phyloP scores from a whole-genome alignment of 2,329 filamentous ascomycete species.

The Scytalidium sp. region DNA sequence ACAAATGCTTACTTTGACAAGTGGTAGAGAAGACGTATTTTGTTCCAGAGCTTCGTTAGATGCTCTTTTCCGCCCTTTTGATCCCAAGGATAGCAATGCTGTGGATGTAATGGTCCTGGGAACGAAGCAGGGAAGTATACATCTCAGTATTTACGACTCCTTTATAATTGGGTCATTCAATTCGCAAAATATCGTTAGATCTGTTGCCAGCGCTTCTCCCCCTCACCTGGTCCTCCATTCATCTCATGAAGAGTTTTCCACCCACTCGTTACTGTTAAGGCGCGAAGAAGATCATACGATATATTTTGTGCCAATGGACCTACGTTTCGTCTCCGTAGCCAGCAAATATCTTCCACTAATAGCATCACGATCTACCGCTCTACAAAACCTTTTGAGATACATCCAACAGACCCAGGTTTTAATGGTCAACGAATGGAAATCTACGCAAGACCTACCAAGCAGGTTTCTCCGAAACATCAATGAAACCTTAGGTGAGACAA shows the following conservation, averaged over 20 bases:
- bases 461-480: conserved; percentile 77
- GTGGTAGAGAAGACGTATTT: conserved; percentile 29
- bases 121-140: conserved; percentile 66
- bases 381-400: conserved; percentile 86
- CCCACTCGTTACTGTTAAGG: conserved; percentile 67
- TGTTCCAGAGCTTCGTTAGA: conserved; percentile 29
- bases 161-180: conserved; percentile 71
- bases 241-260: conserved; percentile 71
- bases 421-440: conserved; percentile 79
- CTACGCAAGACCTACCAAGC: conserved; percentile 72
- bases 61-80: conserved; percentile 29
- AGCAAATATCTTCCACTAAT: conserved; percentile 81
- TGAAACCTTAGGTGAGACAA: conserved; percentile 67
- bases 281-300: conserved; percentile 39
- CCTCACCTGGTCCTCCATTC: conserved; percentile 53
- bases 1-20: conserved; percentile 6
- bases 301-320: conserved; percentile 71
- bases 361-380: conserved; percentile 79
- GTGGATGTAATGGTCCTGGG: conserved; percentile 78
- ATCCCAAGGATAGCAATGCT: conserved; percentile 65
- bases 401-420: conserved; percentile 76
- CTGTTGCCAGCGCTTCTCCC: conserved; percentile 13
- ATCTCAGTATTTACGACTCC: conserved; percentile 82
- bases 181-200: conserved; percentile 34
- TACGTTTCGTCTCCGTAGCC: conserved; percentile 77